Evolutionary conservation across 306 rosid genomes (phyloP), one percentile per base, ranked within the genome.

Genomic region (Datisca glomerata): DNA sequence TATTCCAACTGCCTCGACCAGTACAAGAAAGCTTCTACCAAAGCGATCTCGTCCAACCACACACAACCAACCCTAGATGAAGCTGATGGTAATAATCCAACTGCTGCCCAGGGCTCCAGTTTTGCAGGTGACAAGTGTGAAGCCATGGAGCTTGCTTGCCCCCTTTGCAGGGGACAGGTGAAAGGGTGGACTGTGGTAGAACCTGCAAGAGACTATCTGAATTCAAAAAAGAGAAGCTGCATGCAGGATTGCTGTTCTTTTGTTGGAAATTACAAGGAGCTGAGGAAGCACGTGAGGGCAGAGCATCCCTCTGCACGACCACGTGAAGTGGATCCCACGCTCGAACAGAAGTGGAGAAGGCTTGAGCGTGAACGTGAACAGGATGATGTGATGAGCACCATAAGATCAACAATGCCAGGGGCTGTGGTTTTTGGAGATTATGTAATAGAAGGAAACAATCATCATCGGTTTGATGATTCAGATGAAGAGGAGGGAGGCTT

Each of bases 131-230:
- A 70, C 22, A 82, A 69, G 39, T 56, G 68, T 45, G 77, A 75
- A 59, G 57, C 48, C 58, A 37, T 70, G 0, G 91, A 84, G 48
- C 75, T 72, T 55, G 77, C 82, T 8, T 89, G 91, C 67, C 95
- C 86, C 57, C 66, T 72, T 43, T 77, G 87, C 49, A 51, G 93
- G 51, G 97, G 80, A 47, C 78, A 78, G 67, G 99, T 91, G 65
- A 91, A 91, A 52, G 99, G 99, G 47, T 91, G 99, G 96, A 91
- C 99, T 10, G 94, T 91, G 47, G 92, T 91, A 54, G 92, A 91
- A 54, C 85, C 87, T 38, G 96, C 84, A 22, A 70, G 99, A 40
- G 92, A 75, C 31, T 78, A 42, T 61, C 78, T 91, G n/a, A 85
- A 91, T 63, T 77, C 73, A 12, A 91, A 91, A 67, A 65, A 49